A percentile compares a stretch with the other conserved stretches of the same genome.
phyloP scores from a whole-genome alignment of 2,329 filamentous ascomycete species.

The Leptodontidium sp. region DNA sequence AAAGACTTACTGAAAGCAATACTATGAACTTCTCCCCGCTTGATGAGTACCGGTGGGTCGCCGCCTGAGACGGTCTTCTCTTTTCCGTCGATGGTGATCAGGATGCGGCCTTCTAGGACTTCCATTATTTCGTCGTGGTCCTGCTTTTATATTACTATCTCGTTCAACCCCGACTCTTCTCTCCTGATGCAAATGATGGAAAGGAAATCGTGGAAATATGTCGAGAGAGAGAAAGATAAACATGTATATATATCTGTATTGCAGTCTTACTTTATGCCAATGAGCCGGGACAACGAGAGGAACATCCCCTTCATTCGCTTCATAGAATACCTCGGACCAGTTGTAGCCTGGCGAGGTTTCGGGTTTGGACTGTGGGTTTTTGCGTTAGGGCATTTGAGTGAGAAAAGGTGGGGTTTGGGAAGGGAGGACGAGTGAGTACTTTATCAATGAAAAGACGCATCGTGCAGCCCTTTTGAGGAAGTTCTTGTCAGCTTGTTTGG shows the following conservation, averaged over 20 bases:
- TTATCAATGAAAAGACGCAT: slow-evolving; percentile 12
- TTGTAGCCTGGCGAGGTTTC: slow-evolving; percentile 17
- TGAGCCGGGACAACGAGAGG: slow-evolving; percentile 18
- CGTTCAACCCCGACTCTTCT: too few relatives aligned
- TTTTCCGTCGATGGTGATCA: slow-evolving; percentile 26
- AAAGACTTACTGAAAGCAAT: slow-evolving; percentile 14
- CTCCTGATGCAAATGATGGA: too few relatives aligned
- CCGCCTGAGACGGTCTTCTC: slow-evolving; percentile 20
- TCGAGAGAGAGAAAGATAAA: too few relatives aligned
- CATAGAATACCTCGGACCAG: slow-evolving; percentile 24
- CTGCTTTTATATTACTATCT: background rate
- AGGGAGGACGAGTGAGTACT: background rate
- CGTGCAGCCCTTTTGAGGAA: background rate
- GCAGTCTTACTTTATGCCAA: slow-evolving; percentile 25
- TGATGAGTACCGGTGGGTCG: slow-evolving; percentile 22
- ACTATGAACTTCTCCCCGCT: slow-evolving; percentile 25
- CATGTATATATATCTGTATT: too few relatives aligned
- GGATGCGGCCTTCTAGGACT: slow-evolving; percentile 20
- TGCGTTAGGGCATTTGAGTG: too few relatives aligned
- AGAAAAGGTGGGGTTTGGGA: background rate
- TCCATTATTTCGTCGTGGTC: slow-evolving; percentile 31
- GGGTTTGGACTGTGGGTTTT: slow-evolving; percentile 15
- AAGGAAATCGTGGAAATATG: too few relatives aligned
- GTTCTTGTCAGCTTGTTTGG: background rate
- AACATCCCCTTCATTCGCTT: slow-evolving; percentile 24